Evolutionary conservation across 2,329 filamentous ascomycete genomes (phyloP).

Genomic region (Dactylellina cionopaga): DNA sequence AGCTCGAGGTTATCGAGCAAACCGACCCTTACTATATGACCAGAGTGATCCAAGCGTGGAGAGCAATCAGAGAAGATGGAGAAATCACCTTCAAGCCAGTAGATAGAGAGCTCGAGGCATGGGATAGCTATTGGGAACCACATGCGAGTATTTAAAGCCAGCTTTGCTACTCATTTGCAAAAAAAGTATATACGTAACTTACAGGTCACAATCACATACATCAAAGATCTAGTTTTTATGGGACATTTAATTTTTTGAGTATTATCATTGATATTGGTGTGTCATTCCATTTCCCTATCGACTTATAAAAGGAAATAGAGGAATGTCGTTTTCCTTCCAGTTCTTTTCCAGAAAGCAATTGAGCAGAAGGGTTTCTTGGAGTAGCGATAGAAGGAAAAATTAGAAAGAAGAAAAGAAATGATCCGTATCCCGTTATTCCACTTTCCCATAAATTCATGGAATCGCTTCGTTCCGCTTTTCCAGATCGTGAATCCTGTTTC

Average conservation of each 20-base stretch:
- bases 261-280: slow-evolving; percentile 10
- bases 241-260: not conserved
- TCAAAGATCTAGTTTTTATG: not conserved
- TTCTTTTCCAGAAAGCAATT: slow-evolving; percentile 32
- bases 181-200: too few species aligned
- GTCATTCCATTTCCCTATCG: slow-evolving; percentile 26
- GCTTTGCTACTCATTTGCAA: too few species aligned
- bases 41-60: slow-evolving; percentile 3
- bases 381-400: slow-evolving; percentile 27
- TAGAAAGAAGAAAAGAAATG: slow-evolving; percentile 11
- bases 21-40: slow-evolving; percentile 39
- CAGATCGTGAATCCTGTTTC: slow-evolving; percentile 15
- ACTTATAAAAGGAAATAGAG: slow-evolving; percentile 18
- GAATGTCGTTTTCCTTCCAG: slow-evolving; percentile 3
- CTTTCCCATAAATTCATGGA: slow-evolving; percentile 10
- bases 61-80: not conserved
- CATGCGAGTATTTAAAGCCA: not conserved
- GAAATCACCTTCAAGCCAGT: slow-evolving; percentile 2
- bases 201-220: too few species aligned
- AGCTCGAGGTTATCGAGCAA: slow-evolving; percentile 19
- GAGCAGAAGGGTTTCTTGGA: slow-evolving; percentile 10
- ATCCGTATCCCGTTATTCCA: slow-evolving; percentile 34
- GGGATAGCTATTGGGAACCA: not conserved
- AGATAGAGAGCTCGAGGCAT: not conserved
- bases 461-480: slow-evolving; percentile 9